Base-by-base conservation (phyloP, 164 flowering plant genomes). In the Kingdonia uniflora region DNA sequence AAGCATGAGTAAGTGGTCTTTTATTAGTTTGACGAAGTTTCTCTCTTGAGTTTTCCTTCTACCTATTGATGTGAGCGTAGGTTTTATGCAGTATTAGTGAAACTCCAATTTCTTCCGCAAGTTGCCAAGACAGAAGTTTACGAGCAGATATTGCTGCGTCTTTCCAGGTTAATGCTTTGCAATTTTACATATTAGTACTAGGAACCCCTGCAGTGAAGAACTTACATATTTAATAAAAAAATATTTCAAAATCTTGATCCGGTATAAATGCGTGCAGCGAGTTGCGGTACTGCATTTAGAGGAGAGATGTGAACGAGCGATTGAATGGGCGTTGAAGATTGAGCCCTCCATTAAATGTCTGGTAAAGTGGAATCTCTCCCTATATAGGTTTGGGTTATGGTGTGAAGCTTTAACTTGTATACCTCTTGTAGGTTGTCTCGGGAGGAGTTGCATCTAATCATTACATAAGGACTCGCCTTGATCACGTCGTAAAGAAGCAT, bases 121-220 rank as follows among this genome's bases (percentile, higher is more conserved):
- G 62, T 65, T 49, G 37, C 47, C 54, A 76, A 66, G 98, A 91
- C 61, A 76, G 89, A 75, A 73, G 61, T 33, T 49, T 66, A 16
- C 81, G 98, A 54, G 98, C 98, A 63, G 81, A 91, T 70, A 76
- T 91, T 64, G 98, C 98, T 60, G 98, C 98, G 55, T 82, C 98
- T 54, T 91, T 91, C 58, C 98, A 91, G 96, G 98, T 64, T 37
- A 44, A 4, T 21, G 19, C 24, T 20, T 20, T 26, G 15, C 11
- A 16, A 41, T 14, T 14, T 4, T 41, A 41, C 44, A 41, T 41
- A n/a, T n/a, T n/a, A n/a, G n/a, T n/a, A n/a, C n/a, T n/a, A n/a
- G n/a, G n/a, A n/a, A n/a, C n/a, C n/a, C n/a, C n/a, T n/a, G n/a
- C n/a, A n/a, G n/a, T n/a, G n/a, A n/a, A n/a, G n/a, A n/a, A n/a